These are phyloP conservation scores for Hypoxylon rickii DNA, from an alignment of 495 filamentous ascomycete genomes.

Conservation along the genomic window DNA sequence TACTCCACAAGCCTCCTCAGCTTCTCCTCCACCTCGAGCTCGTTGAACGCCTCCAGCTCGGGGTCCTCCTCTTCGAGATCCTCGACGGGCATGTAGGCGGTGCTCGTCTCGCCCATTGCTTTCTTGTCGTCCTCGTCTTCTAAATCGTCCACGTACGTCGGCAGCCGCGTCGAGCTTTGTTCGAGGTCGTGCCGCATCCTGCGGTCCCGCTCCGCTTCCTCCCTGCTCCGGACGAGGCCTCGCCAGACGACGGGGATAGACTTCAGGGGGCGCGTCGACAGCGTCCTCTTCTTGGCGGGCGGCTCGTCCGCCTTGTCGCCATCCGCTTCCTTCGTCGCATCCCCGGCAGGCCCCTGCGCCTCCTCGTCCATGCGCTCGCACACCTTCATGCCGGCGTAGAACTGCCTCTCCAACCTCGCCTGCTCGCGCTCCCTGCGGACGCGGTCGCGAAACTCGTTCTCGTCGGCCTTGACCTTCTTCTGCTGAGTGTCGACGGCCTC, in stretches of 20 bases:
- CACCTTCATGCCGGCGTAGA: slow-evolving; percentile 79
- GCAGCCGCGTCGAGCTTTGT: slow-evolving; percentile 57
- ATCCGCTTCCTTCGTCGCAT: slow-evolving; percentile 19
- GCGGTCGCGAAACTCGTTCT: slow-evolving; percentile 77
- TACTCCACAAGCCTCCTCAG: slow-evolving; percentile 66
- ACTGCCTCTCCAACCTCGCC: slow-evolving; percentile 65
- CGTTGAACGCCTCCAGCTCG: slow-evolving; percentile 84
- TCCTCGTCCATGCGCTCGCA: slow-evolving; percentile 72
- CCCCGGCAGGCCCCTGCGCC: slow-evolving; percentile 23
- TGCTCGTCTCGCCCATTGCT: slow-evolving; percentile 50
- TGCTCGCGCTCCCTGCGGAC: slow-evolving; percentile 73
- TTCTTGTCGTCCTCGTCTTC: slow-evolving; percentile 58
- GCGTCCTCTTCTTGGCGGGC: slow-evolving; percentile 42
- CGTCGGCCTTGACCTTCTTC: slow-evolving; percentile 65
- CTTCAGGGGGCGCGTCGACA: slow-evolving; percentile 52
- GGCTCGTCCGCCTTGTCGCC: slow-evolving; percentile 20
- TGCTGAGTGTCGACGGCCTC: slow-evolving; percentile 64
- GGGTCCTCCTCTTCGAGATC: slow-evolving; percentile 82
- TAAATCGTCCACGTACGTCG: slow-evolving; percentile 55
- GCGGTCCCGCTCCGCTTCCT: slow-evolving; percentile 70
- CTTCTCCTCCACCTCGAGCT: slow-evolving; percentile 64
- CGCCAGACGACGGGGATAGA: slow-evolving; percentile 80
- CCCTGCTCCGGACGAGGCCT: slow-evolving; percentile 68
- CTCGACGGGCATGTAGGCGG: slow-evolving; percentile 57
- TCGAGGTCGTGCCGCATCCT: slow-evolving; percentile 72